Percentiles rank a stretch among this genome's conserved stretches.
Conservation (phyloP, 257 asterid species). For the Schizonepeta tenuifolia region DNA sequence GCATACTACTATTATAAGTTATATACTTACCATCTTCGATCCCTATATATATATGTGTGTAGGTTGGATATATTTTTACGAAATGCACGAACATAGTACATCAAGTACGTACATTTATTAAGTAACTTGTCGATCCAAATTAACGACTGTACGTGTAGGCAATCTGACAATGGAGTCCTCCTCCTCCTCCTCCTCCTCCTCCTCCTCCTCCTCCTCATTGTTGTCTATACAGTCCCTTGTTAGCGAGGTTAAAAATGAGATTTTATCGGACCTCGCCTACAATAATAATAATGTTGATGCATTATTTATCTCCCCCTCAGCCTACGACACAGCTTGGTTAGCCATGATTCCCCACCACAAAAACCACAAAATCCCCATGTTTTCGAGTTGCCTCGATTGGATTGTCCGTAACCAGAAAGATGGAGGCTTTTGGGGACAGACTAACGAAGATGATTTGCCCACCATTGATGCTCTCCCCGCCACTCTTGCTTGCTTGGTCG, state of each 20-base stretch:
- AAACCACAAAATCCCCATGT: conserved; percentile 42
- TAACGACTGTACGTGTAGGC: too few relatives aligned
- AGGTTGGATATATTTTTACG: too few relatives aligned
- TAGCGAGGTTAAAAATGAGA: conserved; percentile 41
- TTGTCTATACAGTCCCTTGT: conserved; percentile 43
- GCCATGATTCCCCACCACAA: conserved; percentile 54
- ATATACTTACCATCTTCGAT: too few relatives aligned
- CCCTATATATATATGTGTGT: too few relatives aligned
- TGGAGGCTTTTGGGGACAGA: conserved; percentile 60
- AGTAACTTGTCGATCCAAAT: too few relatives aligned
- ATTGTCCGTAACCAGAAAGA: conserved; percentile 50
- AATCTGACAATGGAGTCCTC: too few relatives aligned
- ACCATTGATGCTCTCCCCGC: conserved; percentile 55
- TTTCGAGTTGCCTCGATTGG: conserved; percentile 53
- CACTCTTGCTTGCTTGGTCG: conserved; percentile 59
- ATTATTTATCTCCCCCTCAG: conserved; percentile 41
- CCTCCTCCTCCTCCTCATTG: too few relatives aligned
- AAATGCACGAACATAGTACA: too few relatives aligned
- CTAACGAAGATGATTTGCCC: conserved; percentile 38
- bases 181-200: too few relatives aligned
- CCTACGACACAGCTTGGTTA: conserved; percentile 70
- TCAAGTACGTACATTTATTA: too few relatives aligned
- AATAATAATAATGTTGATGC: conserved; percentile 19
- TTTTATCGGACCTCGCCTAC: conserved; percentile 19
- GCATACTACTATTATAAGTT: too few relatives aligned